Evolutionary conservation across 441 rosid species (phyloP).

Genomic region (Populus hybrid): DNA sequence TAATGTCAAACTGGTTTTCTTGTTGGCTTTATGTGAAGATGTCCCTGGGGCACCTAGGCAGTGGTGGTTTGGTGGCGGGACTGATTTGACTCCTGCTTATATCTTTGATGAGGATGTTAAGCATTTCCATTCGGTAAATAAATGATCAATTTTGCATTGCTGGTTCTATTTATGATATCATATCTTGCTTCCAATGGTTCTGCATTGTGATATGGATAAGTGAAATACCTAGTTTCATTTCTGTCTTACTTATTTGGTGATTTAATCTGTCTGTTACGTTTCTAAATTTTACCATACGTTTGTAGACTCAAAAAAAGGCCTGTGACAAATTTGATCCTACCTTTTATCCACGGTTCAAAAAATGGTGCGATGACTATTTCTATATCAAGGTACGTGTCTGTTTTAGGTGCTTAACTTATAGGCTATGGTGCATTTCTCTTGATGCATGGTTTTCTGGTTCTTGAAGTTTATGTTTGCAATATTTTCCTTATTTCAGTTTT

Average conservation of each 20-base stretch:
- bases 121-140: conserved; percentile 82
- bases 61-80: conserved; percentile 99
- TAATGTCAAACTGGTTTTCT: not conserved
- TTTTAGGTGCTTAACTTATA: not conserved
- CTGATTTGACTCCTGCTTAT: conserved; percentile 97
- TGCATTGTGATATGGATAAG: not conserved
- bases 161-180: not conserved
- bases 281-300: not conserved
- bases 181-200: not conserved
- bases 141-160: not conserved
- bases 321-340: conserved; percentile 90
- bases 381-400: conserved; percentile 60
- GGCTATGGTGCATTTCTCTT: not conserved
- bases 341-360: conserved; percentile 87
- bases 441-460: not conserved
- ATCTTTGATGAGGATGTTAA: conserved; percentile 94
- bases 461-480: not conserved
- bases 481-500: not conserved
- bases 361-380: conserved; percentile 98
- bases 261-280: not conserved
- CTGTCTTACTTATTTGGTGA: not conserved
- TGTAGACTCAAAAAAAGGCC: conserved; percentile 71
- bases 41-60: conserved; percentile 94
- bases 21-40: conserved; percentile 39
- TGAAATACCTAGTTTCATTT: not conserved